Evolutionary conservation across 345 rosid genomes (phyloP).

Genomic region (Pelargonium nanum): DNA sequence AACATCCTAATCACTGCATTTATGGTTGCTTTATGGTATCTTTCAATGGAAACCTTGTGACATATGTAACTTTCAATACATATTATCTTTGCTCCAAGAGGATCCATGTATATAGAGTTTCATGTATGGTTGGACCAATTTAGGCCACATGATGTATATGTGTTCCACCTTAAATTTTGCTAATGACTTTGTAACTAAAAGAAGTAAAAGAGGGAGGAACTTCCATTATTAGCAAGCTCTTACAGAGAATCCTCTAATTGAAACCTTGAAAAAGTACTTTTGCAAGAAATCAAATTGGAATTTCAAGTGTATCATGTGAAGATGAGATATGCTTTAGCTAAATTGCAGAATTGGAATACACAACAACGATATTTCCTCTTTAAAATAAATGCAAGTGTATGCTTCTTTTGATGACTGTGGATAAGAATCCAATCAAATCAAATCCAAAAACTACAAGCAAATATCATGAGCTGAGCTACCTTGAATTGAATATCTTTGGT

Average conservation of each 20-base stretch:
- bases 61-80: neutral
- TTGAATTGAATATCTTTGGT: neutral
- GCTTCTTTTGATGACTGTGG: neutral
- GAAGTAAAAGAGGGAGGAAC: too few relatives aligned
- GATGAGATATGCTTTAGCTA: neutral
- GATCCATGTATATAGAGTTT: too few relatives aligned
- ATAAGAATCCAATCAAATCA: neutral
- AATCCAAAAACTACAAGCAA: neutral
- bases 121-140: neutral
- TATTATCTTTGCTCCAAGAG: neutral
- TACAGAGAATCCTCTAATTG: too few relatives aligned
- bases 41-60: neutral
- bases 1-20: neutral
- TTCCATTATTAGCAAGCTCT: too few relatives aligned
- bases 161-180: too few relatives aligned
- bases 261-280: too few relatives aligned
- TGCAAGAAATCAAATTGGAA: too few relatives aligned
- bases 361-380: neutral
- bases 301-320: too few relatives aligned
- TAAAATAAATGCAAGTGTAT: neutral
- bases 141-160: neutral
- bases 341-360: neutral
- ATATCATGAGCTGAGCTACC: too few relatives aligned
- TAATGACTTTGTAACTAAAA: too few relatives aligned
- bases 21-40: neutral